These are phyloP conservation scores for Babjeviella inositovora DNA, from an alignment of 805 yeast species.

Conservation along the genomic window DNA sequence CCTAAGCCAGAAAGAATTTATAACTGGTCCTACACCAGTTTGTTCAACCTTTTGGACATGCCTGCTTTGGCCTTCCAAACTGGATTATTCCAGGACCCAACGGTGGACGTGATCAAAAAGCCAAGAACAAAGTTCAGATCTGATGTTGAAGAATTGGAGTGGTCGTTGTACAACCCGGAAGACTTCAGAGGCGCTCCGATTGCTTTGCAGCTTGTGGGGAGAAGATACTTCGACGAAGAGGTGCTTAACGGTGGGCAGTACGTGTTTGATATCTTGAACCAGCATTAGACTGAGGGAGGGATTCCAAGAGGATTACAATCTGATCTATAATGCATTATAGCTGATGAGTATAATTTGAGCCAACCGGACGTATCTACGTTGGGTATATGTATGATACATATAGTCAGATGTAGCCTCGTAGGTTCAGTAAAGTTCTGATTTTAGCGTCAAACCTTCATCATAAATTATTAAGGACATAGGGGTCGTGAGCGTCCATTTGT, in stretches of 20 bases:
- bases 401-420: too few relatives aligned
- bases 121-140: constrained; percentile 29
- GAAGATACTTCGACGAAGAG: constrained; percentile 31
- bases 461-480: too few relatives aligned
- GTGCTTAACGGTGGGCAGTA: constrained; percentile 30
- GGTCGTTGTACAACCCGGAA: constrained; percentile 23
- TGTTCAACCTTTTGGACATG: constrained; percentile 57
- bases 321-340: too few relatives aligned
- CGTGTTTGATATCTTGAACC: constrained; percentile 16
- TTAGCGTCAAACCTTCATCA: too few relatives aligned
- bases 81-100: constrained; percentile 40
- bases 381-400: too few relatives aligned
- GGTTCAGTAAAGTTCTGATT: too few relatives aligned
- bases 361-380: too few relatives aligned
- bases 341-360: too few relatives aligned
- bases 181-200: constrained; percentile 29
- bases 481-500: too few relatives aligned
- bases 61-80: constrained; percentile 56
- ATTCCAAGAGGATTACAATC: too few relatives aligned
- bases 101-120: constrained; percentile 28
- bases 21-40: constrained; percentile 71
- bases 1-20: constrained; percentile 45
- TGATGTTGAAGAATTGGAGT: constrained; percentile 29
- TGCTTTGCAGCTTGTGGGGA: constrained; percentile 31
- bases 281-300: too few relatives aligned